Evolutionary conservation across 2,329 filamentous ascomycete genomes (phyloP), one percentile per base, ranked within the genome.

Genomic region (Pseudogymnoascus sp.): DNA sequence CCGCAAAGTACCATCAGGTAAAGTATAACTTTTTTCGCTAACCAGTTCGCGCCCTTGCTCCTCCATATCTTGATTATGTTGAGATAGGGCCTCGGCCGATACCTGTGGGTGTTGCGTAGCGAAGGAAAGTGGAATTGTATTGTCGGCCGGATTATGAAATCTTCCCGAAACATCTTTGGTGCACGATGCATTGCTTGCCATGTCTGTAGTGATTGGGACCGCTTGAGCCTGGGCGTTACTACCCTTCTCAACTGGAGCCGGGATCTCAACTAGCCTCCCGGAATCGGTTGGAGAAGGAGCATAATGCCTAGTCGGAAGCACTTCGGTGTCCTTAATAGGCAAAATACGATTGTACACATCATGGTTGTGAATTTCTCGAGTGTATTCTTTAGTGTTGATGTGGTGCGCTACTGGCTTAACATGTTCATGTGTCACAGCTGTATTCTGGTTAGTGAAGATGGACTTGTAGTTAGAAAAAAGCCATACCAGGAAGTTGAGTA

Each of bases 311-410:
- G 81, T 72, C 1, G 81, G 80, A 0, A 83, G 73, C 8, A 83
- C 75, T 67, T 84, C 78, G 10, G 79, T 77, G 60, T 84, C 79
- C 29, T 79, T 74, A 21, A 84, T 75, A 2, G 81, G 81, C n/a
- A 80, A 77, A 27, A 81, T 73, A 27, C 78, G 77, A 63, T 83
- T 80, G 65, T 77, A 79, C 36, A 80, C 70, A 64, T 83, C 77
- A 68, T 84, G 76, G 35, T 78, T 78, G 71, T 84, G 81, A 35
- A 82, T 81, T 63, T 84, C 81, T 38, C 80, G 78, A 5, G 76
- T 78, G 59, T 83, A 78, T 21, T 68, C 66, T 66, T 82, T 76
- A 65, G 81, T 73, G 13, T 75, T 68, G 48, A 82, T 73, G 58
- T 82, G 73, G 63, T 80, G 79, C 9, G 74, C 68, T 12, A 75